Conservation (phyloP, 106 monocot species). For the Acorus gramineus region DNA sequence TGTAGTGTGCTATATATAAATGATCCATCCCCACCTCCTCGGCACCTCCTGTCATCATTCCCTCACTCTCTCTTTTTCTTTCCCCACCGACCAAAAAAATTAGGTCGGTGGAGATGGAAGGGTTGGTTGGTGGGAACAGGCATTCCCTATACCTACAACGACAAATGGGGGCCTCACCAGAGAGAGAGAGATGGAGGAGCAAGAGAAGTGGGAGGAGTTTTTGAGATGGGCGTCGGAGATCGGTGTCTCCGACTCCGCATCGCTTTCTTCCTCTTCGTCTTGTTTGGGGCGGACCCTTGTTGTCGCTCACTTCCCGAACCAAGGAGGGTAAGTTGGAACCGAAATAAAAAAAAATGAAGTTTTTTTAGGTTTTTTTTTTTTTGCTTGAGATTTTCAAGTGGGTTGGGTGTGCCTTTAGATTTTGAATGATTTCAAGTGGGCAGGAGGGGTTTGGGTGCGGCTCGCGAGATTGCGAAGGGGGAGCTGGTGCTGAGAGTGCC, state of each 20-base stretch:
- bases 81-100: too few relatives aligned
- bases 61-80: too few relatives aligned
- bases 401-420: not conserved
- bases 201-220: conserved; percentile 24
- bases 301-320: conserved; percentile 53
- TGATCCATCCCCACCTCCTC: too few relatives aligned
- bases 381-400: not conserved
- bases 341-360: not conserved
- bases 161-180: too few relatives aligned
- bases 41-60: too few relatives aligned
- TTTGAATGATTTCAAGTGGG: not conserved
- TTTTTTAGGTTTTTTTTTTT: not conserved
- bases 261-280: conserved; percentile 14
- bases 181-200: not conserved
- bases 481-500: conserved; percentile 68
- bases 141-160: too few relatives aligned
- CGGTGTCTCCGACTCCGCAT: conserved; percentile 52
- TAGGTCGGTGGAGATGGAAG: too few relatives aligned
- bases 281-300: conserved; percentile 55
- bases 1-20: too few relatives aligned
- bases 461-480: conserved; percentile 50
- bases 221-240: conserved; percentile 65
- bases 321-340: conserved; percentile 56
- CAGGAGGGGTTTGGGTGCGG: conserved; percentile 81
- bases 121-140: too few relatives aligned